Evolutionary conservation across 2,329 filamentous ascomycete species (phyloP).

Genomic region (Ascochyta fabae): DNA sequence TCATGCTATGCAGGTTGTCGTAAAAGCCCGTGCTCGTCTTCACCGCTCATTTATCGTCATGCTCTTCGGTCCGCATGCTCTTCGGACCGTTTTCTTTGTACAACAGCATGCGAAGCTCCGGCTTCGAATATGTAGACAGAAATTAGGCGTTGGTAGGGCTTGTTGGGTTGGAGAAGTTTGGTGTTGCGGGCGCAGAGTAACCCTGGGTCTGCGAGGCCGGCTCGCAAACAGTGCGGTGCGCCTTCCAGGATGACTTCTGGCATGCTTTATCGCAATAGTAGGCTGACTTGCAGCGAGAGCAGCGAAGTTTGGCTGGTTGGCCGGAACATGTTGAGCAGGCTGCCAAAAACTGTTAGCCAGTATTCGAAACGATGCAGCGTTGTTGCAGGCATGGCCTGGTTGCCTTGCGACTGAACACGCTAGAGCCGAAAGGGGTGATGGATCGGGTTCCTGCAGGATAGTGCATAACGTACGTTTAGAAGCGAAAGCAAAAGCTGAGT

Average conservation of each 20-base stretch:
- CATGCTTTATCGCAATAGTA: slow-evolving; percentile 61
- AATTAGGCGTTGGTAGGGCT: slow-evolving; percentile 32
- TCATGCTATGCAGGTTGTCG: slow-evolving; percentile 20
- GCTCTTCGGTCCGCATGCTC: slow-evolving; percentile 12
- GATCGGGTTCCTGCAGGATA: slow-evolving; percentile 36
- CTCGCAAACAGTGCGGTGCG: slow-evolving; percentile 56
- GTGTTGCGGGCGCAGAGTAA: slow-evolving; percentile 34
- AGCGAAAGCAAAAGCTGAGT: slow-evolving; percentile 26
- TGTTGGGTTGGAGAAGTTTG: slow-evolving; percentile 36
- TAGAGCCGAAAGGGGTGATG: slow-evolving; percentile 24
- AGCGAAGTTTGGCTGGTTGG: slow-evolving; percentile 41
- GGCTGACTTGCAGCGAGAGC: slow-evolving; percentile 56
- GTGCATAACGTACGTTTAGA: slow-evolving; percentile 38
- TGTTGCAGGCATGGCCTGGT: slow-evolving; percentile 9
- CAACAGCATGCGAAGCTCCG: slow-evolving; percentile 12
- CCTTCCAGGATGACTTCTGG: slow-evolving; percentile 60
- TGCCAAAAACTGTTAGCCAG: slow-evolving; percentile 14
- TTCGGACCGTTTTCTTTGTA: slow-evolving; percentile 16
- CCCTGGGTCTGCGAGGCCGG: slow-evolving; percentile 31
- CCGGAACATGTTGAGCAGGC: slow-evolving; percentile 36
- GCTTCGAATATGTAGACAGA: slow-evolving; percentile 8
- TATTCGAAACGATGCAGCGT: background rate
- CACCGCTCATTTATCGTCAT: slow-evolving; percentile 17
- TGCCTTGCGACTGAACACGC: slow-evolving; percentile 14
- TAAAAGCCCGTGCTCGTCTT: slow-evolving; percentile 19